These are phyloP conservation scores for Mycena polygramma DNA, from an alignment of 768 basidiomycete species.

Conservation along the genomic window DNA sequence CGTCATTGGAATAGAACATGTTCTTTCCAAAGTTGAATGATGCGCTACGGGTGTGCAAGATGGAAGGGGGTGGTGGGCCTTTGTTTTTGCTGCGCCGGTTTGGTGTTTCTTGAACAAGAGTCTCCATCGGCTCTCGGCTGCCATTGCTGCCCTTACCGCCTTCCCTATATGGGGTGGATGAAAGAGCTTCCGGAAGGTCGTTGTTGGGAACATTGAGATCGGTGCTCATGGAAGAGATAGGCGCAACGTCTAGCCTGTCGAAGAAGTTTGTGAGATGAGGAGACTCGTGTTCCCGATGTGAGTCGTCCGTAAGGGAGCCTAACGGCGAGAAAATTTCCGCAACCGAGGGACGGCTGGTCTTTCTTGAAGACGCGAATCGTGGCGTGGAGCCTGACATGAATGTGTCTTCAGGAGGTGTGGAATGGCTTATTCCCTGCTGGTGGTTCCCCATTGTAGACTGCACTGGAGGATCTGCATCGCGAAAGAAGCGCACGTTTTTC, in stretches of 20 bases:
- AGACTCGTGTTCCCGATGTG: slow-evolving; percentile 48
- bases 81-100: slow-evolving; percentile 57
- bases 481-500: slow-evolving; percentile 82
- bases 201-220: slow-evolving; percentile 42
- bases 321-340: slow-evolving; percentile 65
- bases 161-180: slow-evolving; percentile 58
- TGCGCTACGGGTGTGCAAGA: slow-evolving; percentile 68
- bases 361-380: slow-evolving; percentile 49
- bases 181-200: slow-evolving; percentile 44
- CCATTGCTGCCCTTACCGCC: slow-evolving; percentile 54
- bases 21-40: slow-evolving; percentile 78
- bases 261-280: slow-evolving; percentile 66
- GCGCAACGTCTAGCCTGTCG: slow-evolving; percentile 55
- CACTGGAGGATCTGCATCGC: slow-evolving; percentile 71
- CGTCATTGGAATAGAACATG: slow-evolving; percentile 65
- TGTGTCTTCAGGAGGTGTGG: slow-evolving; percentile 38
- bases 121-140: slow-evolving; percentile 40
- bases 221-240: slow-evolving; percentile 45
- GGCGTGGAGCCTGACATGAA: slow-evolving; percentile 45
- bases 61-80: slow-evolving; percentile 48
- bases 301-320: slow-evolving; percentile 28
- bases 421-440: slow-evolving; percentile 42
- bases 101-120: slow-evolving; percentile 49
- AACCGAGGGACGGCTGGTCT: slow-evolving; percentile 56
- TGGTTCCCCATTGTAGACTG: slow-evolving; percentile 58